Evolutionary conservation across 371 early-diverging fungal genomes (phyloP).

Genomic region (Lichtheimia ornata): DNA sequence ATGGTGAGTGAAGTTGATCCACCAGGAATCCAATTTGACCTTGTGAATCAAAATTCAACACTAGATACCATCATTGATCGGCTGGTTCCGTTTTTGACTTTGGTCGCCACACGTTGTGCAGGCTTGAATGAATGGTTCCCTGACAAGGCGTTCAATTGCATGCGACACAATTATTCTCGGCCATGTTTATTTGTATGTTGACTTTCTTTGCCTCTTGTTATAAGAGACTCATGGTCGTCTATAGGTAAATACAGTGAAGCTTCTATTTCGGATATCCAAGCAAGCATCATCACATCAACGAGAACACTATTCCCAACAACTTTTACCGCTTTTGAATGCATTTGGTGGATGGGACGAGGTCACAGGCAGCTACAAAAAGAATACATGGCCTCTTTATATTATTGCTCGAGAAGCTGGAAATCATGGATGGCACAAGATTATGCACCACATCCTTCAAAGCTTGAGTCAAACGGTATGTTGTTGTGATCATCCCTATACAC

Average conservation of each 20-base stretch:
- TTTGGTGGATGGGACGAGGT: conserved; percentile 32
- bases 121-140: conserved; percentile 6
- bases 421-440: conserved; percentile 35
- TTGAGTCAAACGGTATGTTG: conserved; percentile 26
- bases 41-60: background rate
- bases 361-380: conserved; percentile 12
- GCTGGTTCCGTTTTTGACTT: too few relatives aligned
- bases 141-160: background rate
- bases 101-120: too few relatives aligned
- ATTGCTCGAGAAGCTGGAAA: conserved; percentile 39
- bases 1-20: background rate
- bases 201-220: background rate
- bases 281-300: background rate
- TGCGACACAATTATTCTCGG: background rate
- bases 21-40: background rate
- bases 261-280: conserved; percentile 26
- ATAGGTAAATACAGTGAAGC: conserved; percentile 32
- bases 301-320: conserved; percentile 4
- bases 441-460: conserved; percentile 25
- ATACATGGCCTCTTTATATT: conserved; percentile 36
- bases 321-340: conserved; percentile 8
- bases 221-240: background rate
- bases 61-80: too few relatives aligned
- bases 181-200: background rate
- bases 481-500: background rate